phyloP scores from a whole-genome alignment of 2,329 filamentous ascomycete species.

The Trichoderma brevicompactum region DNA sequence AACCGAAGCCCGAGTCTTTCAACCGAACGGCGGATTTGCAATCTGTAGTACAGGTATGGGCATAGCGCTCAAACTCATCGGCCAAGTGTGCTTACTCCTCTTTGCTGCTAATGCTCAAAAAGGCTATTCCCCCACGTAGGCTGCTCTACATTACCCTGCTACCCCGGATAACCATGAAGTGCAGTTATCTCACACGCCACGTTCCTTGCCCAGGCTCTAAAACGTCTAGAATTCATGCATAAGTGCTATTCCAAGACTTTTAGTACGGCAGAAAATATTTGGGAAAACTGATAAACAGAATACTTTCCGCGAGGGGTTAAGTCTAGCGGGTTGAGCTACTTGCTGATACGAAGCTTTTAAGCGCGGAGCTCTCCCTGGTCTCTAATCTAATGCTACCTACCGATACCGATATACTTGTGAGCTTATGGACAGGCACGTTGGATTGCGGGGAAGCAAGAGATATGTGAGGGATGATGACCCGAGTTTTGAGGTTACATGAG shows the following conservation, averaged over 20 bases:
- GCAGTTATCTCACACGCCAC: not conserved
- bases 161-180: not conserved
- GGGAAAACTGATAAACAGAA: not conserved
- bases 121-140: constrained; percentile 22
- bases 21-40: not conserved
- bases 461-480: constrained; percentile 9
- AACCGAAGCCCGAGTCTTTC: not conserved
- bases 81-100: not conserved
- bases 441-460: constrained; percentile 15
- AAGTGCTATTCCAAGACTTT: not conserved
- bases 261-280: not conserved
- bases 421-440: not conserved
- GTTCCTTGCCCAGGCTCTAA: not conserved
- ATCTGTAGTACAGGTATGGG: not conserved
- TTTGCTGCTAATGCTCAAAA: not conserved
- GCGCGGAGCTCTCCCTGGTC: not conserved
- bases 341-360: constrained; percentile 14
- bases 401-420: not conserved
- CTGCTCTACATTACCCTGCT: constrained; percentile 5
- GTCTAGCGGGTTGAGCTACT: not conserved
- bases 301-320: not conserved
- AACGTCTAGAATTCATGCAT: not conserved
- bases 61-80: not conserved
- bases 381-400: not conserved
- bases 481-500: constrained; percentile 18